Evolutionary conservation across 257 asterid genomes (phyloP).

Genomic region (Petrea volubilis): DNA sequence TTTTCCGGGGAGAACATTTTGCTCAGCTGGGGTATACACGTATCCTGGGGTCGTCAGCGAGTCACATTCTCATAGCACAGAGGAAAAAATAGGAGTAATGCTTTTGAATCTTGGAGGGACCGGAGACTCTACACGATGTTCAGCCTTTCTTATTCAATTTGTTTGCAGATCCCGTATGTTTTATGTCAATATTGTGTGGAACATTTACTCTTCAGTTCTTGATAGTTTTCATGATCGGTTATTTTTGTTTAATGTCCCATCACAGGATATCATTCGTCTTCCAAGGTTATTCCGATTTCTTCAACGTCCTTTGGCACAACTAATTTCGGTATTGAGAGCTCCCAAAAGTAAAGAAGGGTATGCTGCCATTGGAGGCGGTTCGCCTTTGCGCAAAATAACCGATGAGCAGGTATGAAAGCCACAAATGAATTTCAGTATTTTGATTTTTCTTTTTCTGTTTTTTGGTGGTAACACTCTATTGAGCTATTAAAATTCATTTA

Average conservation of each 20-base stretch:
- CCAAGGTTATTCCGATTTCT: constrained; percentile 88
- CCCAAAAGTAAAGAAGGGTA: constrained; percentile 97
- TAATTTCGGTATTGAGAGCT: constrained; percentile 79
- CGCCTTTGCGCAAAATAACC: constrained; percentile 89
- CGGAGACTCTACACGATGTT: constrained; percentile 85
- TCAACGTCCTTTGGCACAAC: constrained; percentile 90
- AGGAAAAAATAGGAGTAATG: constrained; percentile 81
- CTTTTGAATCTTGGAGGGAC: constrained; percentile 97
- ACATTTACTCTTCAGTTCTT: background rate
- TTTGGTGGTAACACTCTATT: background rate
- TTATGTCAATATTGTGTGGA: background rate
- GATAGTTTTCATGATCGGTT: background rate
- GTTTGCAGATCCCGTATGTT: constrained; percentile 95
- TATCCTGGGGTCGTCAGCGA: constrained; percentile 38
- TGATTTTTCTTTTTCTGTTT: background rate
- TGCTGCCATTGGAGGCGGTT: constrained; percentile 99
- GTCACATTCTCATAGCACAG: constrained; percentile 42
- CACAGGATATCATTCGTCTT: constrained; percentile 93
- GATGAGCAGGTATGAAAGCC: constrained; percentile 69
- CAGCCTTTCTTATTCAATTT: constrained; percentile 90
- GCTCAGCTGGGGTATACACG: constrained; percentile 49
- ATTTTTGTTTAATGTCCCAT: constrained; percentile 12
- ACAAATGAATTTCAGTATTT: background rate
- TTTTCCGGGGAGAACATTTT: constrained; percentile 41
- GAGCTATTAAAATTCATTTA: constrained; percentile 11